Percentiles rank a stretch among this genome's conserved stretches.
Conservation (phyloP, 176 grass and related monocot species). For the Poa annua region DNA sequence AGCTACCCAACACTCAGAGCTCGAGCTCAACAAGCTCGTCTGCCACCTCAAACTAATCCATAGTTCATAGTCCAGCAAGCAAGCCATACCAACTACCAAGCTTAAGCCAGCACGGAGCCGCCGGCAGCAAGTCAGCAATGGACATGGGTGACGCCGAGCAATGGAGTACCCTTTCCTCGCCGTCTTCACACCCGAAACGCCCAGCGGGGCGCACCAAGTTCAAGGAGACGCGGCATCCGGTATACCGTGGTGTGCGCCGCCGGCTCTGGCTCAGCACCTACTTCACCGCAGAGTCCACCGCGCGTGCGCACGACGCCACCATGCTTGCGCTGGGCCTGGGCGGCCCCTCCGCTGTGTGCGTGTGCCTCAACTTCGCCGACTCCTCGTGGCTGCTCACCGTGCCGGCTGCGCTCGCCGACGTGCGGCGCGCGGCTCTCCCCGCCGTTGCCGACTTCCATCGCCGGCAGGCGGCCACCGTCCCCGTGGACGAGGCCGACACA, state of each 20-base stretch:
- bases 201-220: conserved; percentile 41
- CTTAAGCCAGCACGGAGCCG: background rate
- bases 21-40: background rate
- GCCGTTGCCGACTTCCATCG: no score
- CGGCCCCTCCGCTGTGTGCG: conserved; percentile 13
- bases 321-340: conserved; percentile 57
- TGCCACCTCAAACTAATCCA: background rate
- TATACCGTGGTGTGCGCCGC: no score
- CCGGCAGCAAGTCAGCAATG: background rate
- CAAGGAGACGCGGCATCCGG: no score
- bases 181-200: conserved; percentile 40
- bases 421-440: no score
- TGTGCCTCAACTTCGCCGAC: conserved; percentile 66
- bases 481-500: no score
- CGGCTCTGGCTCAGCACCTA: no score
- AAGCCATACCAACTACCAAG: background rate
- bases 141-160: conserved; percentile 17
- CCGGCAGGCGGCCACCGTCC: no score
- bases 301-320: conserved; percentile 72
- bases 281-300: conserved; percentile 47
- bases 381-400: no score
- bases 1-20: background rate
- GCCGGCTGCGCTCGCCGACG: no score
- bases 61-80: background rate
- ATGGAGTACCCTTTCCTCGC: conserved; percentile 25